Percentiles rank a stretch among this genome's conserved stretches.
Conservation (phyloP, 805 yeast genomes). For the Clavispora carvajalis region DNA sequence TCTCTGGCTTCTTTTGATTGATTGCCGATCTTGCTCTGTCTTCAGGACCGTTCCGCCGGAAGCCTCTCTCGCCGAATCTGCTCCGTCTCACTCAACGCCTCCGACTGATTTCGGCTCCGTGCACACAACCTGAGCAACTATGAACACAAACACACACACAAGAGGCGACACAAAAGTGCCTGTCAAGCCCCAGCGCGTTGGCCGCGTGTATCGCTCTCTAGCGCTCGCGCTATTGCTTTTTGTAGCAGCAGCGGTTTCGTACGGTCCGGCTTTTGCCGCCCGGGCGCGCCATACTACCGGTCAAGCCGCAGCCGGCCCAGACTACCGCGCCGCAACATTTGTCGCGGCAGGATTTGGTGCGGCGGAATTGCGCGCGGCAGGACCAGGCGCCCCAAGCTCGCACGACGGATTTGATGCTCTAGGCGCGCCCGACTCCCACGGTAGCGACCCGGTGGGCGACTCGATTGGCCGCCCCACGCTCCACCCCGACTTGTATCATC, state of each 20-base stretch:
- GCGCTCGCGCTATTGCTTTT: not conserved
- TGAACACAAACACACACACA: not conserved
- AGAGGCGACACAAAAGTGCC: not conserved
- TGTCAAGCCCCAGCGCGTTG: not conserved
- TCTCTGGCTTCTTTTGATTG: no score
- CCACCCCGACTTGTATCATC: slow-evolving; percentile 34
- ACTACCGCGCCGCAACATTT: not conserved
- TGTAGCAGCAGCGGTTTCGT: not conserved
- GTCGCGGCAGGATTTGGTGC: not conserved
- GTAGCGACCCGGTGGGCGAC: slow-evolving; percentile 16
- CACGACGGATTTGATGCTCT: no score
- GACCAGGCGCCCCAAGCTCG: no score
- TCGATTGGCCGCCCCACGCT: slow-evolving; percentile 34
- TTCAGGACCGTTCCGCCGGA: no score
- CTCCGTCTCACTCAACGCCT: no score
- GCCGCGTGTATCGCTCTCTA: not conserved
- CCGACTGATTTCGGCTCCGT: no score
- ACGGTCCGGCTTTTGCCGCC: not conserved
- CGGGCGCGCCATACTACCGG: not conserved
- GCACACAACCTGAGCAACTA: no score
- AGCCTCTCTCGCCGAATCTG: no score
- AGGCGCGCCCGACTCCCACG: no score
- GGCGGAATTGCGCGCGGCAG: no score
- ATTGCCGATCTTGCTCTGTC: no score
- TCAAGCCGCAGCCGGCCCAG: no score